Percentiles rank a stretch among this genome's conserved stretches.
Evolutionary conservation across 2,329 filamentous ascomycete species (phyloP).

Genomic region (Botrytis tulipae): DNA sequence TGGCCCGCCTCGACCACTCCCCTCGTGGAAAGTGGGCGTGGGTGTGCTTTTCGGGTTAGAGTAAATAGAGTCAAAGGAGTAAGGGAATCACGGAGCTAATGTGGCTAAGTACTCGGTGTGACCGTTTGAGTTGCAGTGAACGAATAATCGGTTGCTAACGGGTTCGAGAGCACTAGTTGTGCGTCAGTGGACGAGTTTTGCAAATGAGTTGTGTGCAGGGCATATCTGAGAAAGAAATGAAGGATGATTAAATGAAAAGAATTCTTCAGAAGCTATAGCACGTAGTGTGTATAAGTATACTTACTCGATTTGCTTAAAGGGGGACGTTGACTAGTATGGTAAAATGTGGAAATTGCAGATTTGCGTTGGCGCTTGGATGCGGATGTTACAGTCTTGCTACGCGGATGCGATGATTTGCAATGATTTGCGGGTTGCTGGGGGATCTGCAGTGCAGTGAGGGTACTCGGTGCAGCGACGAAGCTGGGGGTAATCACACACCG

Average conservation of each 20-base stretch:
- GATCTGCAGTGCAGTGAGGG: background rate
- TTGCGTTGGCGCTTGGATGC: background rate
- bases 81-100: background rate
- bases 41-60: background rate
- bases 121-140: conserved; percentile 7
- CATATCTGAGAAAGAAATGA: background rate
- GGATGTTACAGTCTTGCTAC: background rate
- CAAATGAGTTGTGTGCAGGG: background rate
- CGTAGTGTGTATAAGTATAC: background rate
- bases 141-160: background rate
- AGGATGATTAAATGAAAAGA: background rate
- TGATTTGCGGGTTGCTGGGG: background rate
- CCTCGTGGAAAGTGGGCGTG: background rate
- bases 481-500: background rate
- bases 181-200: background rate
- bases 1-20: background rate
- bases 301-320: background rate
- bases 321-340: background rate
- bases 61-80: background rate
- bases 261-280: background rate
- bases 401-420: background rate
- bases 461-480: background rate
- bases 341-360: background rate
- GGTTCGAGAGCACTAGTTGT: background rate
- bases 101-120: conserved; percentile 6